A percentile compares a stretch with the other conserved stretches of the same genome.
Conservation (phyloP, 192 early-diverging fungal species). For the Coemansia sp. region DNA sequence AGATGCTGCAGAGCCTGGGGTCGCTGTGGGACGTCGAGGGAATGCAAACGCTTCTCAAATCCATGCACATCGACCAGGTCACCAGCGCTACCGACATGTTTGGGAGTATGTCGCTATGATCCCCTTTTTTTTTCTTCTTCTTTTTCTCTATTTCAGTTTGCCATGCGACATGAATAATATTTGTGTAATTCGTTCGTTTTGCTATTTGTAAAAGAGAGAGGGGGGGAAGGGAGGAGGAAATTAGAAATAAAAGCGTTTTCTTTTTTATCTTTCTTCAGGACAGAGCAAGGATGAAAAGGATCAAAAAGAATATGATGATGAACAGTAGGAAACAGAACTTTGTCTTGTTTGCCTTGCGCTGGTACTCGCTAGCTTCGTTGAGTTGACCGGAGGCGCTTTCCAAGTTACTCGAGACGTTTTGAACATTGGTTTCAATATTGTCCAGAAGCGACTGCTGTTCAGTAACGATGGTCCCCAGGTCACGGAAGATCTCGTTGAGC, state of each 20-base stretch:
- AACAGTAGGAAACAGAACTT: constrained; percentile 85
- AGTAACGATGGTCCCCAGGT: constrained; percentile 93
- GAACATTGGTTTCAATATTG: constrained; percentile 95
- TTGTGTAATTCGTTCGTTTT: neutral
- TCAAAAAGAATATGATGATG: constrained; percentile 63
- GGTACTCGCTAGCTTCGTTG: constrained; percentile 73
- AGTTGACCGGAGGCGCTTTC: constrained; percentile 81
- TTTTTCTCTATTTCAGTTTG: neutral
- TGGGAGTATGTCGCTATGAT: constrained; percentile 32
- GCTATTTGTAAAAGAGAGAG: neutral
- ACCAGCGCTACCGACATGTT: constrained; percentile 48
- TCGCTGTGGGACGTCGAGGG: constrained; percentile 45
- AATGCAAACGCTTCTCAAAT: constrained; percentile 40
- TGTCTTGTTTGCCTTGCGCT: constrained; percentile 72
- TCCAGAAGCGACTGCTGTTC: constrained; percentile 94
- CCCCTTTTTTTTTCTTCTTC: neutral
- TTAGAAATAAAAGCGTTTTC: too few relatives aligned
- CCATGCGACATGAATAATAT: neutral
- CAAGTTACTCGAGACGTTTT: constrained; percentile 73
- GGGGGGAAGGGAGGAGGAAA: too few relatives aligned
- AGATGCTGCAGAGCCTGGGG: constrained; percentile 32
- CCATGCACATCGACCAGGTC: constrained; percentile 51
- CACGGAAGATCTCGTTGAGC: constrained; percentile 96
- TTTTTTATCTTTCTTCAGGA: constrained; percentile 21
- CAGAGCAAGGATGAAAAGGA: constrained; percentile 61